Evolutionary conservation across 2,329 filamentous ascomycete genomes (phyloP).

Genomic region (Pseudogymnoascus sp.): DNA sequence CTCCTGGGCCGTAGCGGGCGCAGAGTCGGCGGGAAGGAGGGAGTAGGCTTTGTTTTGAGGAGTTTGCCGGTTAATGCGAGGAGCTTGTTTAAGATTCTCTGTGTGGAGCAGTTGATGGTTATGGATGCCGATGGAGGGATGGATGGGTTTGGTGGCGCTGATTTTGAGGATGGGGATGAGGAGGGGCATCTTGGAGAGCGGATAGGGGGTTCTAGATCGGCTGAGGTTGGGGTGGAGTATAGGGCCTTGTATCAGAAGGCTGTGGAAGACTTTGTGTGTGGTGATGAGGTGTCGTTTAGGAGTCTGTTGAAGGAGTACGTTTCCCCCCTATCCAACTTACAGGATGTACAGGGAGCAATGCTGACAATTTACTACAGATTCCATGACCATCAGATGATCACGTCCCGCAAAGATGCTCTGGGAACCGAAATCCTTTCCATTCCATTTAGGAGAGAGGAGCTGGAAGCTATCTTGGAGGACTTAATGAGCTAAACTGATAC

Average conservation of each 20-base stretch:
- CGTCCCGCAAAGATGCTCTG: constrained; percentile 72
- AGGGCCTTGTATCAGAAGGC: constrained; percentile 89
- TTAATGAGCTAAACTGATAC: constrained; percentile 27
- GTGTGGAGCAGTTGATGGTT: constrained; percentile 71
- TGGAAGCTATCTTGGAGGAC: constrained; percentile 84
- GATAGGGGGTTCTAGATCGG: constrained; percentile 12
- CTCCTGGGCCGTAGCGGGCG: constrained; percentile 73
- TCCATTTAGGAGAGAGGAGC: constrained; percentile 78
- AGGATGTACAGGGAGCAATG: not conserved
- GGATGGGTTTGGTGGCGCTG: constrained; percentile 35
- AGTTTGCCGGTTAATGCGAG: constrained; percentile 88
- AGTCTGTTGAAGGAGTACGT: constrained; percentile 84
- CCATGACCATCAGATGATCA: constrained; percentile 96
- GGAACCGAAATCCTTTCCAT: constrained; percentile 81
- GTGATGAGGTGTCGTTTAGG: constrained; percentile 90
- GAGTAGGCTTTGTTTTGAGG: constrained; percentile 82
- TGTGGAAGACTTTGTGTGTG: constrained; percentile 93
- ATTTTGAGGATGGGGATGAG: constrained; percentile 35
- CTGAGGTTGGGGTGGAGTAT: constrained; percentile 69
- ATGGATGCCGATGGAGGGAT: constrained; percentile 48
- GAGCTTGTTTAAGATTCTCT: constrained; percentile 73
- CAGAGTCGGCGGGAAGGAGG: constrained; percentile 79
- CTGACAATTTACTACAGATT: constrained; percentile 48
- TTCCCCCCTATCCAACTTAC: not conserved
- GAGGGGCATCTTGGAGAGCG: constrained; percentile 20